Base-by-base conservation (phyloP, 192 early-diverging fungal species). In the Linnemannia hyalina region DNA sequence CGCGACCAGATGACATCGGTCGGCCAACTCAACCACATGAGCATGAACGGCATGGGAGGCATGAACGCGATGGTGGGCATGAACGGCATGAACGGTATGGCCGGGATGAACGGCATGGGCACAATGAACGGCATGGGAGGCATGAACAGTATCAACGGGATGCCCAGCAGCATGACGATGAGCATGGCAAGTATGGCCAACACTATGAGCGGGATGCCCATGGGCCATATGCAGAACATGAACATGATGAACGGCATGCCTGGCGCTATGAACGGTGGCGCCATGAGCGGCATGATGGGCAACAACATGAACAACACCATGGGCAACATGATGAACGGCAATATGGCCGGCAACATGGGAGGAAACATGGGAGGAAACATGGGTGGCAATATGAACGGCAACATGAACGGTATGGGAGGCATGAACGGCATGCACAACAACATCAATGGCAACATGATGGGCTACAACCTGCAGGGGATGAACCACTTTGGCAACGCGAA, bases 1-100 rank as follows among this genome's bases (percentile, higher is more conserved):
- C 89, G 91, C 16, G 92, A 94, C 35, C 91, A 91, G 65, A 77
- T 89, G 80, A 75, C 77, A 46, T 77, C 84, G 4, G 73, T 81
- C 20, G 75, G 55, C 32, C 70, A 75, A 49, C 65, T 81, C 36
- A 68, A 54, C 23, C 78, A 87, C 54, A 74, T 81, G n/a, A 23
- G 73, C 15, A 81, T 86, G 52, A 80, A 81, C 44, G 77, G 41
- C 40, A 79, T 76, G 68, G 71, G 54, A n/a, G 46, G 46, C 77
- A 85, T 83, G 82, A 78, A 75, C 38, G 70, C 68, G 65, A 80
- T 78, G 71, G 54, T 47, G 6, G 41, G 52, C 38, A 83, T 83
- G 82, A 49, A 7, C 16, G 57, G 70, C 70, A 78, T 75, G 81
- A 83, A 77, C 40, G 72, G 76, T 49, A 65, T 81, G 74, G 42